A percentile compares a stretch with the other conserved stretches of the same genome.
phyloP scores from a whole-genome alignment of 352 stramenopile species.

The Phytophthora vignae region DNA sequence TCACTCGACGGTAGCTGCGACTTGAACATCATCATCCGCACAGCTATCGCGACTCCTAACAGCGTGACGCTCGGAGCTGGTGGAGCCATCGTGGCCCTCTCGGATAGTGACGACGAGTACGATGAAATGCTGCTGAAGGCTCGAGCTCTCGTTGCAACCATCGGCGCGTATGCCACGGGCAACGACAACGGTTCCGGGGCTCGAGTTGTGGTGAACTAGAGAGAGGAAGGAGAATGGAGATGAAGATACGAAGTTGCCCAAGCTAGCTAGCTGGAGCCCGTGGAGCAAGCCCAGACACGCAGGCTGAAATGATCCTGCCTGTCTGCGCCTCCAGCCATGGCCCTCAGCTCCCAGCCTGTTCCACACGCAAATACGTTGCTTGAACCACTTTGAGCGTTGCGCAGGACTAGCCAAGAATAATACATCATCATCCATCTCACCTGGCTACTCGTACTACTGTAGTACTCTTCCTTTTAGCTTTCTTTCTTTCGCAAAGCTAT shows the following conservation, averaged over 20 bases:
- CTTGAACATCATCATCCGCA: slow-evolving; percentile 98
- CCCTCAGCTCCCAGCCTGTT: slow-evolving; percentile 25
- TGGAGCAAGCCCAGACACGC: slow-evolving; percentile 28
- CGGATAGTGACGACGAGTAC: slow-evolving; percentile 94
- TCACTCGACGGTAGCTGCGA: slow-evolving; percentile 96
- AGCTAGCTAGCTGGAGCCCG: slow-evolving; percentile 36
- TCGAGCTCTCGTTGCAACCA: slow-evolving; percentile 62
- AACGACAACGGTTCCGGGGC: slow-evolving; percentile 47
- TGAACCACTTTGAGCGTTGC: slow-evolving; percentile 18
- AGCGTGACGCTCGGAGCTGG: slow-evolving; percentile 93
- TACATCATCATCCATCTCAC: slow-evolving; percentile 6
- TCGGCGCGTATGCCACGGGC: slow-evolving; percentile 68
- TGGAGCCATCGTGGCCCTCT: slow-evolving; percentile 96
- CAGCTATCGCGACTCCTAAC: slow-evolving; percentile 88
- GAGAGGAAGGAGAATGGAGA: not conserved
- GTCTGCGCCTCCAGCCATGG: slow-evolving; percentile 22
- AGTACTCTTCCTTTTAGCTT: not conserved
- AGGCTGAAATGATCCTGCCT: slow-evolving; percentile 21
- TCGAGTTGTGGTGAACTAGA: slow-evolving; percentile 37
- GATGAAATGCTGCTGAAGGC: slow-evolving; percentile 95
- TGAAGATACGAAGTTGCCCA: not conserved
- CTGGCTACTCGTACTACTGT: not conserved
- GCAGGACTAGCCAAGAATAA: slow-evolving; percentile 40
- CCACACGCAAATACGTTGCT: slow-evolving; percentile 3
- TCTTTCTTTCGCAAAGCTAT: slow-evolving; percentile 3